Conservation (phyloP, 1,284 basidiomycete species). For the Ustilago sp. region DNA sequence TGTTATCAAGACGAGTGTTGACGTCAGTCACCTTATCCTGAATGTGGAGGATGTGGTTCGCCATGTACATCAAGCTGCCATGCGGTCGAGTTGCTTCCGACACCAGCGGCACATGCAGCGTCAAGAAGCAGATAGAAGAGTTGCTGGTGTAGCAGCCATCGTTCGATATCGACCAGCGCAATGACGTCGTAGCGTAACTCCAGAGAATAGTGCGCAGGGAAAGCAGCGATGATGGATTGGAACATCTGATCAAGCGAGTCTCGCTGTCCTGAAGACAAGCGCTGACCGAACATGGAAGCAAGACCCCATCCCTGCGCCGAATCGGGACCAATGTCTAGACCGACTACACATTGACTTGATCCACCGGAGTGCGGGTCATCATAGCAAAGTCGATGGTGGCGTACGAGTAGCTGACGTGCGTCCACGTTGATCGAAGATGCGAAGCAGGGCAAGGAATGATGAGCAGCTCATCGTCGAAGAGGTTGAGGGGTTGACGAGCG, state of each 20-base stretch:
- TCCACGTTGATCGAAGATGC: conserved; percentile 43
- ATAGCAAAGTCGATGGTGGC: conserved; percentile 36
- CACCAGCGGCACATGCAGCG: conserved; percentile 43
- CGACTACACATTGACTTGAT: conserved; percentile 39
- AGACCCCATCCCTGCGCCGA: conserved; percentile 26
- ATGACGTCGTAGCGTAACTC: conserved; percentile 35
- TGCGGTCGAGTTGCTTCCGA: conserved; percentile 35
- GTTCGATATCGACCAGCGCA: conserved; percentile 30
- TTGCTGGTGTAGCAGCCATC: conserved; percentile 43
- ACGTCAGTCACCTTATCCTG: conserved; percentile 40
- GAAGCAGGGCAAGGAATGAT: conserved; percentile 21
- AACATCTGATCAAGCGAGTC: conserved; percentile 38
- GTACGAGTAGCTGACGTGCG: conserved; percentile 43
- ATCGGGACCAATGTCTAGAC: conserved; percentile 25
- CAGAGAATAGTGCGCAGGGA: conserved; percentile 46
- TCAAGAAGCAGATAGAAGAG: conserved; percentile 40
- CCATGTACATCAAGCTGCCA: conserved; percentile 46
- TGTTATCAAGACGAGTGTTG: conserved; percentile 26
- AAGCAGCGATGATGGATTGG: conserved; percentile 32
- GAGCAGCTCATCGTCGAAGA: conserved; percentile 45
- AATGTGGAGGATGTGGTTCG: conserved; percentile 42
- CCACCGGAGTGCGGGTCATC: conserved; percentile 39
- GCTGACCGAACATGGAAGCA: conserved; percentile 38
- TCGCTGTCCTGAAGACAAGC: conserved; percentile 24
- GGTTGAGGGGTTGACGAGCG: conserved; percentile 38